Base-by-base conservation (phyloP, 2,329 filamentous ascomycete genomes). In the Berkeleyomyces basicola region DNA sequence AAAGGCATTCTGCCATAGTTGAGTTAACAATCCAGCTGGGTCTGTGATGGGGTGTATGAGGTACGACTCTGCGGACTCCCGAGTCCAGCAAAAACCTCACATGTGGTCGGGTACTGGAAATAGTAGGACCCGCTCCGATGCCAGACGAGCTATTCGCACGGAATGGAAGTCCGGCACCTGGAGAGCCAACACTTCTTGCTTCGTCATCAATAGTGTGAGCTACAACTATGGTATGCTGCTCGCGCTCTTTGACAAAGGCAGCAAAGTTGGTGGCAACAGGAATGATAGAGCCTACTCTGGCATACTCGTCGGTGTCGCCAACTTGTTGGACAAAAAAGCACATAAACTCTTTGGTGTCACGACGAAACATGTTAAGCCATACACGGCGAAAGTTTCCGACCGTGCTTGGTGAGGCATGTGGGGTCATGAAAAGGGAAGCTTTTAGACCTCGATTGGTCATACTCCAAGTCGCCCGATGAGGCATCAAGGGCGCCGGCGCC, bases 321-420 rank as follows among this genome's bases (percentile, higher is more conserved):
- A 65, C 61, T 31, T 65, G 64, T 43, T 65, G 64, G 10, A 65
- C 62, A 44, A 65, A 61, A 40, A 65, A 65, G 31, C 61, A 61
- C 61, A 65, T 63, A 23, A 65, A 65, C 59, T 65, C 49, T n/a
- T 59, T 61, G 31, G 64, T 59, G 7, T 51, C 58, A 3, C 64
- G 61, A 3, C 59, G 61, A 16, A 62, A 61, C 23, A 63, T 37
- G 40, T 63, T 63, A n/a, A 65, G 53, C 64, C 64, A 65, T n/a
- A 65, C 64, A 40, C 64, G 61, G n/a, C 64, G 57, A 37, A 63
- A 65, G 61, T 65, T 65, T 11, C 64, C 64, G 7, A 65, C 40
- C 5, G 44, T 33, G 31, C 58, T 58, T 6, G 61, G 64, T 4
- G 64, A 58, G 11, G 58, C 61, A 46, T 65, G 61, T 7, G 63